Conservation (phyloP, 805 yeast species). For the Candida maesae region DNA sequence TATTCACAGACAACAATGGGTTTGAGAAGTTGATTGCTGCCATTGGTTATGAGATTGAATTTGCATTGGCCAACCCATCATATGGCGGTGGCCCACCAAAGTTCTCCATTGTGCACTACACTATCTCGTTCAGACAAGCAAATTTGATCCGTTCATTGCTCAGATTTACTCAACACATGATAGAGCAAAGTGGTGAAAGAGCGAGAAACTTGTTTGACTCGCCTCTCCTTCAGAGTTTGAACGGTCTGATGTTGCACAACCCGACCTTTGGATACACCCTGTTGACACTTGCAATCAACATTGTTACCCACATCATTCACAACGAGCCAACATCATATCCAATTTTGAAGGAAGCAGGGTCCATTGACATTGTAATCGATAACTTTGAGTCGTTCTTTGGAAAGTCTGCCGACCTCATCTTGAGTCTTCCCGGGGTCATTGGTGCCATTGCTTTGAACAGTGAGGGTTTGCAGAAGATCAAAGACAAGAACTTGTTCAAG, state of each 20-base stretch:
- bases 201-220: slow-evolving; percentile 85
- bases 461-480: slow-evolving; percentile 61
- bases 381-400: slow-evolving; percentile 53
- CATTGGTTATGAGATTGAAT: slow-evolving; percentile 59
- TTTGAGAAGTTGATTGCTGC: slow-evolving; percentile 56
- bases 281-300: slow-evolving; percentile 56
- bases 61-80: slow-evolving; percentile 56
- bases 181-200: slow-evolving; percentile 76
- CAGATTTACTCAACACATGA: slow-evolving; percentile 58
- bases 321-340: slow-evolving; percentile 88
- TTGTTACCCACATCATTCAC: slow-evolving; percentile 69
- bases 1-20: slow-evolving; percentile 66
- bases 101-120: slow-evolving; percentile 45
- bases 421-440: slow-evolving; percentile 66
- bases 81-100: slow-evolving; percentile 57
- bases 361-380: slow-evolving; percentile 60
- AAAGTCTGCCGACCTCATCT: slow-evolving; percentile 54
- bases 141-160: slow-evolving; percentile 55
- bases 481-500: slow-evolving; percentile 36
- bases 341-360: slow-evolving; percentile 72
- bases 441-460: slow-evolving; percentile 81
- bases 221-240: slow-evolving; percentile 60
- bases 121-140: slow-evolving; percentile 57
- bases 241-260: slow-evolving; percentile 53
- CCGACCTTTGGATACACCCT: slow-evolving; percentile 63